Evolutionary conservation across 495 filamentous ascomycete genomes (phyloP), one percentile per base, ranked within the genome.

Genomic region (Xylaria cubensis): DNA sequence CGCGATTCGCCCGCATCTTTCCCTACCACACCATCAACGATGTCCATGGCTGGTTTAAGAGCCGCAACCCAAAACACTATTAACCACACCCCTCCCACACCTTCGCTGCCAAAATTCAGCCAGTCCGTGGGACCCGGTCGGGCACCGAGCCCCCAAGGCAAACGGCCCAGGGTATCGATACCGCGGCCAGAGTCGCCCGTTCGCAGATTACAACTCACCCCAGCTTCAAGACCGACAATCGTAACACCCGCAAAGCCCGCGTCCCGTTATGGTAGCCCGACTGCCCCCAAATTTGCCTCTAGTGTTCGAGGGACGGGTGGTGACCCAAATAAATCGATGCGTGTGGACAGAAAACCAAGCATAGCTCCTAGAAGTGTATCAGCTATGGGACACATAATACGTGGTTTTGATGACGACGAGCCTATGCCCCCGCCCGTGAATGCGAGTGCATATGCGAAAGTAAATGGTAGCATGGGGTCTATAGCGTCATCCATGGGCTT

Each of bases 111-210:
- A 69, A 92, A 93, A 75, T 94, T 96, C 82, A 93, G 92, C 82
- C 92, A 97, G 80, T 94, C 94, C 4, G 86, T 97, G 42, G 96
- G 95, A 0, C 92, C 93, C 10, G 87, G 88, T n/a, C 87, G 91
- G 77, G 90, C 91, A 29, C 79, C 88, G 29, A 93, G 92, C 76
- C 91, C 92, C 4, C 79, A 87, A 26, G 88, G 92, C 67, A 93
- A 92, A 78, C 90, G 89, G 75, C 82, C 89, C 24, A 89, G 92
- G 56, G 90, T 92, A 7, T 97, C 96, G 42, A 84, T 98, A 51
- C 92, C 93, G 70, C 91, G 94, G 26, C 92, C 95, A 3, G 95
- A 97, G 68, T 97, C 94, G 0, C 95, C 95, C 9, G 82, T 92
- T 32, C 86, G 92, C 66, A 89, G 84, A 73, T 78, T 86, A 58